Evolutionary conservation across 176 grass and related monocot species (phyloP).

Genomic region (Hordeum vulgare): MorexV3_pseudomolecules_assembly NC_058522.1:86864125-86864624

Average conservation of each 20-base stretch:
- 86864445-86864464: background rate
- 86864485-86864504: slow-evolving; percentile 20
- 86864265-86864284: no score
- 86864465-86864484: slow-evolving; percentile 20
- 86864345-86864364: background rate
- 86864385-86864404: background rate
- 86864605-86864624: background rate
- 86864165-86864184: no score
- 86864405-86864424: background rate
- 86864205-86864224: no score
- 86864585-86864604: slow-evolving; percentile 15
- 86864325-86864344: no score
- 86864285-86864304: no score
- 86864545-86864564: background rate
- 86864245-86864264: no score
- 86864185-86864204: no score
- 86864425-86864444: slow-evolving; percentile 7
- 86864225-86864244: no score
- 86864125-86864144: no score
- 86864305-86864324: no score
- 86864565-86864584: slow-evolving; percentile 31
- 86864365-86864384: background rate
- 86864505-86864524: background rate
- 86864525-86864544: slow-evolving; percentile 33
- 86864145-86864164: no score